Percentiles rank a stretch among this genome's conserved stretches.
Evolutionary conservation across 2,329 filamentous ascomycete species (phyloP).

Genomic region (Mollisia scopiformis): DNA sequence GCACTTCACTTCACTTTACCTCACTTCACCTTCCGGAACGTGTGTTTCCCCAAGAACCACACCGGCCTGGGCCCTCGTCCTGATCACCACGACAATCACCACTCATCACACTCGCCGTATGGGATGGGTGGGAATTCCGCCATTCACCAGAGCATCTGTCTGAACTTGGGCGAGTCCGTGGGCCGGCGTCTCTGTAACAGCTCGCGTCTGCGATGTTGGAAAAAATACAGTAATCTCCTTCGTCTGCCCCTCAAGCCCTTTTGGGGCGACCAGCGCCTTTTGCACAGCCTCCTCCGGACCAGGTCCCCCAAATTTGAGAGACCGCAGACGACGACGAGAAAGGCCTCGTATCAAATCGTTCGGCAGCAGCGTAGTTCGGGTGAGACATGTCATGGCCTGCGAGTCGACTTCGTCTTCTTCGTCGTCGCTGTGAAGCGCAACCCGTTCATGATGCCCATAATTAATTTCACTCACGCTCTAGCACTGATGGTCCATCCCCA

Average conservation of each 20-base stretch:
- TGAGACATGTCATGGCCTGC: no score
- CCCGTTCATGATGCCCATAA: background rate
- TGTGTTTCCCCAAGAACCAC: background rate
- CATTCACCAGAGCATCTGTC: background rate
- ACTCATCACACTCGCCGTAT: background rate
- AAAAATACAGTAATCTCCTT: conserved; percentile 11
- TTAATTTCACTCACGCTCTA: background rate
- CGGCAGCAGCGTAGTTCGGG: no score
- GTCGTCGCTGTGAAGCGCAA: background rate
- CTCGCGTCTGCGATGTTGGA: conserved; percentile 4
- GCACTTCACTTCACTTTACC: background rate
- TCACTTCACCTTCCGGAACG: background rate
- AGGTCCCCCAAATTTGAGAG: background rate
- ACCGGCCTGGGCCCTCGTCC: background rate
- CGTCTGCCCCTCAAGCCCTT: background rate
- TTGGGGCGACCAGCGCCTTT: background rate
- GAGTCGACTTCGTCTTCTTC: no score
- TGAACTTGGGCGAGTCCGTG: background rate
- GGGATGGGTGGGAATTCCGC: background rate
- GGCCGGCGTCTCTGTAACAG: conserved; percentile 16
- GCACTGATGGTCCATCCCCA: background rate
- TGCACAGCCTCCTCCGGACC: conserved; percentile 21
- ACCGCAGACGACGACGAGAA: background rate
- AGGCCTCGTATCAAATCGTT: conserved; percentile 5
- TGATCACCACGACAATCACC: conserved; percentile 1